These are phyloP conservation scores for Dendrobium officinale DNA, from an alignment of 106 monocot species.

Conservation along the genomic window DNA sequence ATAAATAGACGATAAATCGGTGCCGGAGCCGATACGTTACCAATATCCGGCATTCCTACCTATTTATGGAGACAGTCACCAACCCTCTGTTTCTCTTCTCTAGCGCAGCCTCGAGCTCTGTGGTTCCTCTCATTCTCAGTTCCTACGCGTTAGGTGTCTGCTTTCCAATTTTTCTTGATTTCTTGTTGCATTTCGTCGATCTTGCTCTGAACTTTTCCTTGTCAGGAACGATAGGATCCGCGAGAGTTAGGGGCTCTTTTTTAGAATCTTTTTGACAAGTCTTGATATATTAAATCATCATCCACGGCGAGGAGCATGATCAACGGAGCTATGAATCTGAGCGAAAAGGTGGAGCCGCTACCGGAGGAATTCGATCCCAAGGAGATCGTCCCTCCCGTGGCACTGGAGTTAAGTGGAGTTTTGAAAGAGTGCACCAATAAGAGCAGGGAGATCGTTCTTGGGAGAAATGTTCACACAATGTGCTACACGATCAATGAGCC, in stretches of 20 bases:
- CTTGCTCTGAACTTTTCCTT: neutral
- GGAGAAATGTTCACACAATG: constrained; percentile 67
- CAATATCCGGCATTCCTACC: neutral
- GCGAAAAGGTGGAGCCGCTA: constrained; percentile 24
- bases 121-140: constrained; percentile 1
- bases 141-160: neutral
- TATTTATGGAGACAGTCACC: constrained; percentile 35
- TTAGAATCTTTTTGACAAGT: too few relatives aligned
- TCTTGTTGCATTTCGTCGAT: neutral
- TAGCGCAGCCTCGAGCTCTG: constrained; percentile 18
- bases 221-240: neutral
- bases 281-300: neutral
- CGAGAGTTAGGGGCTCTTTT: too few relatives aligned
- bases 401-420: neutral
- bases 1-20: too few relatives aligned
- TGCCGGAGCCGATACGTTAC: too few relatives aligned
- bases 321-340: constrained; percentile 13
- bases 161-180: neutral
- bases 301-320: constrained; percentile 9
- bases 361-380: constrained; percentile 30
- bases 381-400: constrained; percentile 11
- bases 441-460: constrained; percentile 57
- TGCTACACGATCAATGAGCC: constrained; percentile 63
- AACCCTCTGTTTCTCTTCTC: constrained; percentile 46
- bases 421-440: neutral